Conservation (phyloP, 106 monocot genomes). For the Alisma plantagoaquatica region DNA sequence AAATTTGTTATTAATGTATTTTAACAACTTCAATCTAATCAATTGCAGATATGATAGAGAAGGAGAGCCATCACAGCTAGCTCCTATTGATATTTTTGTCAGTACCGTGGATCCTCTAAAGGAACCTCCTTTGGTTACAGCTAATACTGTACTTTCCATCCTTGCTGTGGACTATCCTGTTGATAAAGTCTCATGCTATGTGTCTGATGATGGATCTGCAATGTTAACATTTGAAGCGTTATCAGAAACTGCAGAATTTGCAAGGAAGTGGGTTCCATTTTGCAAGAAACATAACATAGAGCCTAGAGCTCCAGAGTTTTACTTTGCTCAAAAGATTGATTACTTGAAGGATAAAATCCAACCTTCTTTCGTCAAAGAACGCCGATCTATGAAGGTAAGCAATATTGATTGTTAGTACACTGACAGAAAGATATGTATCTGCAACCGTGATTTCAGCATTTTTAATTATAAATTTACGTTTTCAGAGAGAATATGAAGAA, state of each 20-base stretch:
- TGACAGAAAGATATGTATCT: not conserved
- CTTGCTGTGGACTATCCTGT: conserved; percentile 18
- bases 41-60: too few relatives aligned
- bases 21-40: too few relatives aligned
- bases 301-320: conserved; percentile 18
- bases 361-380: conserved; percentile 17
- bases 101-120: too few relatives aligned
- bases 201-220: conserved; percentile 19
- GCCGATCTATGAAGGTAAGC: conserved; percentile 18
- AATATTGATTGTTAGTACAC: not conserved
- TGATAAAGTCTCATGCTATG: conserved; percentile 22
- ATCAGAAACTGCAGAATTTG: conserved; percentile 19
- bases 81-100: too few relatives aligned
- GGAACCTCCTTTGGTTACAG: too few relatives aligned
- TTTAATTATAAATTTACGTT: not conserved
- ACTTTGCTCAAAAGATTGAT: conserved; percentile 18
- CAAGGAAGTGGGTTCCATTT: conserved; percentile 16
- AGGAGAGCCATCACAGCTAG: too few relatives aligned
- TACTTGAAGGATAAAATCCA: conserved; percentile 22
- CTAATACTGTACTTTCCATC: conserved; percentile 16
- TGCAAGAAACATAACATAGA: conserved; percentile 20
- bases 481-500: conserved; percentile 41
- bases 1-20: conserved; percentile 8
- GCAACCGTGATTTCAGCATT: not conserved
- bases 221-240: conserved; percentile 18